Evolutionary conservation across 495 filamentous ascomycete species (phyloP).

Genomic region (Cenococcum geophilum): DNA sequence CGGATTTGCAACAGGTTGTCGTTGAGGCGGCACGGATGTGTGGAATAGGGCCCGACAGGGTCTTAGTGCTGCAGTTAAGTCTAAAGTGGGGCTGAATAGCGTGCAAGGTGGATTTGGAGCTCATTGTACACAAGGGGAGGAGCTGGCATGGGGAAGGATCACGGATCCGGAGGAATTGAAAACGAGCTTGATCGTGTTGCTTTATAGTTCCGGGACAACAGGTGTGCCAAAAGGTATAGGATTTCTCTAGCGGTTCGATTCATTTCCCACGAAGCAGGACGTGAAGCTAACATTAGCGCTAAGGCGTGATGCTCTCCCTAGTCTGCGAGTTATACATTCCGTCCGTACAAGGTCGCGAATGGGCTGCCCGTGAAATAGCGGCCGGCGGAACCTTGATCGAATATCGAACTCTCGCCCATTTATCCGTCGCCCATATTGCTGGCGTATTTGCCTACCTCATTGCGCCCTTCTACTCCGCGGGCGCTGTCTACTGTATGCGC

Average conservation of each 20-base stretch:
- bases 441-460: constrained; percentile 44
- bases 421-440: constrained; percentile 46
- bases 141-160: too few relatives aligned
- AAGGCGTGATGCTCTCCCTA: constrained; percentile 39
- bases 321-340: constrained; percentile 32
- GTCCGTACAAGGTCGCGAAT: constrained; percentile 13
- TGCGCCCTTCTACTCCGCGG: constrained; percentile 22
- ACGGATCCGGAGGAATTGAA: too few relatives aligned
- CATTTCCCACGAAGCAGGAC: too few relatives aligned
- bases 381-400: constrained; percentile 24
- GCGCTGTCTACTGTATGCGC: constrained; percentile 33
- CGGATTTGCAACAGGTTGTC: too few relatives aligned
- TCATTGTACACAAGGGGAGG: too few relatives aligned
- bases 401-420: constrained; percentile 46
- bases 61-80: too few relatives aligned
- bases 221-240: constrained; percentile 39
- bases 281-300: background rate
- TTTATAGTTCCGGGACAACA: constrained; percentile 46
- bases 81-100: too few relatives aligned
- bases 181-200: constrained; percentile 41
- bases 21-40: too few relatives aligned
- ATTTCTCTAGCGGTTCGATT: too few relatives aligned
- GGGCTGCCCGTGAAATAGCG: constrained; percentile 7
- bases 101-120: too few relatives aligned
- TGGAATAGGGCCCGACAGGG: too few relatives aligned